Conservation (phyloP, 192 early-diverging fungal species). For the Kickxella alabastrina region DNA sequence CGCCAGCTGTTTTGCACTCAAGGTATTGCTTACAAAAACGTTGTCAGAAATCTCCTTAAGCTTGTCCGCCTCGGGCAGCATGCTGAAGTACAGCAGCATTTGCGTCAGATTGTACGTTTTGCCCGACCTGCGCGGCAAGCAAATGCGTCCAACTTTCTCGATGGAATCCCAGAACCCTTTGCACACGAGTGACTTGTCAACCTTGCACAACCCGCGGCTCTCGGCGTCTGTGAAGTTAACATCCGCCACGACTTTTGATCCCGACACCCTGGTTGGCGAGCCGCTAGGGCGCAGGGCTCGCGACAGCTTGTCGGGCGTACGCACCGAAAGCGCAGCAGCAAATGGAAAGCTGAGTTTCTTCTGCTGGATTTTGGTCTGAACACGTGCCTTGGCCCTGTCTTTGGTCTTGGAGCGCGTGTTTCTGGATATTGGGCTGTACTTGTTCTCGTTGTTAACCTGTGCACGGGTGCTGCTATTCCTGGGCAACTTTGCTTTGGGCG, state of each 20-base stretch:
- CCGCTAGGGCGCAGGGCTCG: slow-evolving; percentile 27
- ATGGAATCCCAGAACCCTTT: slow-evolving; percentile 39
- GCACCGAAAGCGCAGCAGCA: too few species aligned
- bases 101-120: slow-evolving; percentile 48
- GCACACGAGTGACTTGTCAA: slow-evolving; percentile 44
- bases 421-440: background rate
- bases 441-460: background rate
- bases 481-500: background rate
- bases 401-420: background rate
- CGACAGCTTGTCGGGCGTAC: slow-evolving; percentile 28
- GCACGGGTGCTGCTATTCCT: background rate
- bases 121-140: slow-evolving; percentile 34
- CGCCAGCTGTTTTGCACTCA: background rate
- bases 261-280: slow-evolving; percentile 33
- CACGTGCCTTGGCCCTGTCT: background rate
- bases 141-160: slow-evolving; percentile 24
- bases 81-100: slow-evolving; percentile 39
- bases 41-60: slow-evolving; percentile 11
- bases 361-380: background rate
- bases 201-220: slow-evolving; percentile 17
- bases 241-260: slow-evolving; percentile 19
- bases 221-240: slow-evolving; percentile 23
- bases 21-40: background rate
- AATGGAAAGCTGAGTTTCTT: background rate
- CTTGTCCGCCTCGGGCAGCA: slow-evolving; percentile 7